phyloP scores from a whole-genome alignment of 768 basidiomycete species.

The Tricholoma furcatifolium region DNA sequence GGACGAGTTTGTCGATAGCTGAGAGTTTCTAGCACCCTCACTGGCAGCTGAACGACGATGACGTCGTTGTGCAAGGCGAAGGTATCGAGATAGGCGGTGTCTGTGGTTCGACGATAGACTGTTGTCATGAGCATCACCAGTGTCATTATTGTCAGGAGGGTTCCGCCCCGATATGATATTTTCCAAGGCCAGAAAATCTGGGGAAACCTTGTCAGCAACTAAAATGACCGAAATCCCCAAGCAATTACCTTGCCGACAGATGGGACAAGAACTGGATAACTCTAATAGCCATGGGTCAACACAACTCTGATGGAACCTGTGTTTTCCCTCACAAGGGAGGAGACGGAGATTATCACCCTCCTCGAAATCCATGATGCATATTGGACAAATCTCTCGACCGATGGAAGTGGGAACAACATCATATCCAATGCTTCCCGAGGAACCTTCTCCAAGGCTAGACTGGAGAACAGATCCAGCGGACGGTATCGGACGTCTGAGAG shows the following conservation, averaged over 20 bases:
- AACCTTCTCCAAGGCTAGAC: slow-evolving; percentile 19
- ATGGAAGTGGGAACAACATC: slow-evolving; percentile 61
- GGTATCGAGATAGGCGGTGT: slow-evolving; percentile 56
- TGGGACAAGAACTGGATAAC: slow-evolving; percentile 86
- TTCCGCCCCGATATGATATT: slow-evolving; percentile 44
- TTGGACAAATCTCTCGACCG: slow-evolving; percentile 87
- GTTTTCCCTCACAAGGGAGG: slow-evolving; percentile 88
- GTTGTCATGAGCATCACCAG: slow-evolving; percentile 22
- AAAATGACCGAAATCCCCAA: background rate
- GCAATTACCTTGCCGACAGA: slow-evolving; percentile 81
- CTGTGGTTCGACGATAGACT: slow-evolving; percentile 13
- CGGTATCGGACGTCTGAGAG: background rate
- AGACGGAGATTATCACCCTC: slow-evolving; percentile 90
- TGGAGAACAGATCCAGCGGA: background rate
- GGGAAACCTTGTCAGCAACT: background rate
- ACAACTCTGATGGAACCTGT: slow-evolving; percentile 86
- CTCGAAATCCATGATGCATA: slow-evolving; percentile 93
- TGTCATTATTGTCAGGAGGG: slow-evolving; percentile 15
- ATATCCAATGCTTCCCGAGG: slow-evolving; percentile 11
- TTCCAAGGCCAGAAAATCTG: slow-evolving; percentile 63
- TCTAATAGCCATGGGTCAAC: slow-evolving; percentile 94
- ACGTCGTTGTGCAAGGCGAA: slow-evolving; percentile 48
- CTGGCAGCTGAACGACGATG: slow-evolving; percentile 25
- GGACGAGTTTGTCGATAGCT: slow-evolving; percentile 28
- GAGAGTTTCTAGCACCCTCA: slow-evolving; percentile 29